These are phyloP conservation scores for Incumbomyces delicatus DNA, from an alignment of 2,329 filamentous ascomycete genomes.

Conservation along the genomic window DNA sequence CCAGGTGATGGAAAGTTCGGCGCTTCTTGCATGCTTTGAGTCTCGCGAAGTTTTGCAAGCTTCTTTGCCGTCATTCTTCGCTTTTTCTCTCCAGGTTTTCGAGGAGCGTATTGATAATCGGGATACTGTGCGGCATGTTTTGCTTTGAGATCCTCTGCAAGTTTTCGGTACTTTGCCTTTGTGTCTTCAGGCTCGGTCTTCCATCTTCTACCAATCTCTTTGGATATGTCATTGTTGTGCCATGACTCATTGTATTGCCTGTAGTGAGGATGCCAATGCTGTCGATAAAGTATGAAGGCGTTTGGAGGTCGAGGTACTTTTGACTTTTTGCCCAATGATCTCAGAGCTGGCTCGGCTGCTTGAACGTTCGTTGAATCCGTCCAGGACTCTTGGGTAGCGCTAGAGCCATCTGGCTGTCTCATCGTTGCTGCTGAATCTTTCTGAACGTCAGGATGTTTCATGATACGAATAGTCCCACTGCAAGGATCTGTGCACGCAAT, in stretches of 20 bases:
- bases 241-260: constrained; percentile 31
- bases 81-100: constrained; percentile 37
- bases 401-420: no score
- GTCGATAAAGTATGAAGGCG: constrained; percentile 38
- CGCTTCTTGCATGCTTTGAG: not conserved
- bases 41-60: constrained; percentile 12
- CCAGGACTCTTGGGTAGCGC: no score
- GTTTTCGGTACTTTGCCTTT: constrained; percentile 29
- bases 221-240: constrained; percentile 37
- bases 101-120: constrained; percentile 38
- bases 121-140: constrained; percentile 33
- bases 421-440: constrained; percentile 11
- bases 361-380: constrained; percentile 7
- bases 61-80: constrained; percentile 33
- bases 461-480: constrained; percentile 24
- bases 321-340: constrained; percentile 16
- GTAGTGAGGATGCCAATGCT: constrained; percentile 29
- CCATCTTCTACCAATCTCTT: constrained; percentile 35
- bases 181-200: constrained; percentile 28
- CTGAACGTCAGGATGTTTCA: constrained; percentile 18
- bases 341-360: constrained; percentile 17
- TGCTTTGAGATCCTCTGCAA: constrained; percentile 31
- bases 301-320: constrained; percentile 38
- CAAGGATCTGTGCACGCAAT: constrained; percentile 23
- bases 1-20: not conserved